A percentile compares a stretch with the other conserved stretches of the same genome.
Conservation (phyloP, 306 rosid species). For the Citrullus amarus region DNA sequence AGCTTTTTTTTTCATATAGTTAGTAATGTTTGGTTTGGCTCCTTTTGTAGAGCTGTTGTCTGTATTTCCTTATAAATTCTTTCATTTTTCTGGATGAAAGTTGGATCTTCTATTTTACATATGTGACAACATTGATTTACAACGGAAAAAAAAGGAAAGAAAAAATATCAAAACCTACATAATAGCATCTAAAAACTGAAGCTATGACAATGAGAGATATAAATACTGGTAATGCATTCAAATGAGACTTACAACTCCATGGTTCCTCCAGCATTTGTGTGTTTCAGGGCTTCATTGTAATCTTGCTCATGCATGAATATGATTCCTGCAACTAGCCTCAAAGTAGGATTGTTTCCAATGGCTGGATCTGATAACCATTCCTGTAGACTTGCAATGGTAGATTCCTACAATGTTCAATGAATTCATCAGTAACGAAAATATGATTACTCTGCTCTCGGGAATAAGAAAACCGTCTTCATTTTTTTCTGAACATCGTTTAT, state of each 20-base stretch:
- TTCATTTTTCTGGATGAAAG: background rate
- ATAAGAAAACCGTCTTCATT: background rate
- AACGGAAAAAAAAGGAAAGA: background rate
- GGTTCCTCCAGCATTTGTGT: conserved; percentile 90
- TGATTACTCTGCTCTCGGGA: background rate
- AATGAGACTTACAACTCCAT: conserved; percentile 62
- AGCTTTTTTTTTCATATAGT: background rate
- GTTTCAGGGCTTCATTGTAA: conserved; percentile 78
- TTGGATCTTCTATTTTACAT: background rate
- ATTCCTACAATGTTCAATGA: conserved; percentile 32
- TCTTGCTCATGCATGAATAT: conserved; percentile 79
- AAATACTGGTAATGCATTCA: background rate
- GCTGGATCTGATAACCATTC: conserved; percentile 88
- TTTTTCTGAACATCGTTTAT: background rate
- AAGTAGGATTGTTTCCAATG: conserved; percentile 50
- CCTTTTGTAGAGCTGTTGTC: background rate
- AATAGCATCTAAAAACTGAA: background rate
- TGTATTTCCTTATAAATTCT: background rate
- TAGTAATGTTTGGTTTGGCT: background rate
- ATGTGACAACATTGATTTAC: background rate
- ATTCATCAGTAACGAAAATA: background rate
- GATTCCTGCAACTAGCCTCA: conserved; percentile 75
- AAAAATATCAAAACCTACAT: background rate
- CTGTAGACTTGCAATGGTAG: conserved; percentile 48
- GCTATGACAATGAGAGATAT: background rate